Evolutionary conservation across 495 filamentous ascomycete genomes (phyloP), one percentile per base, ranked within the genome.

Genomic region (Tuber calosporum): DNA sequence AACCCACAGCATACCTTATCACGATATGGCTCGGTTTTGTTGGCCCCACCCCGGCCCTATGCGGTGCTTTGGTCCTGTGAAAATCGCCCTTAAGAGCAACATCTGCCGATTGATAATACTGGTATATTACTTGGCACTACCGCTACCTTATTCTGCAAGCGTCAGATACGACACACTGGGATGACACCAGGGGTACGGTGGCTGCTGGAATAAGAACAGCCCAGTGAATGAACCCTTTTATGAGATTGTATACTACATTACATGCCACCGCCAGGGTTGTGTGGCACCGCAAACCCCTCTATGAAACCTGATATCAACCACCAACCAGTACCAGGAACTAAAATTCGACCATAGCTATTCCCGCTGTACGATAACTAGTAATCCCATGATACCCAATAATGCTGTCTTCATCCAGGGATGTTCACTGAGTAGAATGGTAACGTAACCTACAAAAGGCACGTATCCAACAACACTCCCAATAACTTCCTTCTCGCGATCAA

Each of bases 321-420:
- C 13, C 1, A 34, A 30, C 53, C 53, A 7, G 26, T 34, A 34
- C 53, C 13, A 62, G 53, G 26, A 30, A 62, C 53, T 62, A 17
- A 34, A 17, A 62, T 62, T 19, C 26, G 13, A 62, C 53, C 53
- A 26, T 13, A 62, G 4, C 62, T 83, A 94, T 83, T 99, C 95
- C 79, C 95, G 84, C 83, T 99, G 96, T 80, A 98, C 83, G 26
- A 98, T 90, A 19, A 97, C 96, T 85, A 96, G 89, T 79, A 97
- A 81, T 0, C 95, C 95, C 95, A 99, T 99, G 7, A 97, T 84
- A 4, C 92, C 94, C 80, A 99, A 82, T 87, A 98, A 89, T 1
- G 90, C 93, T 20, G 91, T 94, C 88, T 99, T 99, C 77, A 97
- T 80, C 96, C 95, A 98, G 26, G 96, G 95, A 82, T 99, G 91